A percentile compares a stretch with the other conserved stretches of the same genome.
Conservation (phyloP, 2,329 filamentous ascomycete species). For the Trichoderma koningii region DNA sequence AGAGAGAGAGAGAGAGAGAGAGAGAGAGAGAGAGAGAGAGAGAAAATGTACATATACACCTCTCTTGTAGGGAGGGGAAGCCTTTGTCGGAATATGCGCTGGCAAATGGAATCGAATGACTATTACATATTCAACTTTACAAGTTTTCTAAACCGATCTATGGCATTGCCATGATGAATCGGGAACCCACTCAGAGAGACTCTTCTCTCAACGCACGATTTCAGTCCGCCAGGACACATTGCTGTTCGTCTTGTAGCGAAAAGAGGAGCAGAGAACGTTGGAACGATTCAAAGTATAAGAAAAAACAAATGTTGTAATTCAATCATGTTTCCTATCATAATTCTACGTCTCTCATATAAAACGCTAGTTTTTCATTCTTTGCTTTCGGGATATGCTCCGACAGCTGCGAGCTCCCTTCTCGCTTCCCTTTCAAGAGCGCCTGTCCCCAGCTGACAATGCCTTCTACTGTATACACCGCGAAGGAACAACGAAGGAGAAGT, state of each 20-base stretch:
- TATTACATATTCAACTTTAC: conserved; percentile 2
- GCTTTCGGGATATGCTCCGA: conserved; percentile 20
- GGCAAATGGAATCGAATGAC: conserved; percentile 17
- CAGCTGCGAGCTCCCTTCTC: conserved; percentile 8
- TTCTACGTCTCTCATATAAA: conserved; percentile 26
- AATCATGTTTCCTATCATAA: conserved; percentile 26
- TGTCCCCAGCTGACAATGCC: conserved; percentile 17
- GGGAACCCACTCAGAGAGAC: too few species aligned
- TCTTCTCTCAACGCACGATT: too few species aligned
- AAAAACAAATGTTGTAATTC: neutral
- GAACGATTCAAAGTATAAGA: neutral
- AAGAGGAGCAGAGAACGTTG: neutral
- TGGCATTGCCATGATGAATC: neutral
- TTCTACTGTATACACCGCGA: conserved; percentile 16
- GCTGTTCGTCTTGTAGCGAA: neutral
- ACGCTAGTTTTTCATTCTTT: conserved; percentile 24
- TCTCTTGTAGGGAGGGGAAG: neutral
- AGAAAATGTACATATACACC: conserved; percentile 26
- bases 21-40: neutral
- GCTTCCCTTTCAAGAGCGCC: conserved; percentile 3
- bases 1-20: neutral
- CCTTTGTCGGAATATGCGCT: neutral
- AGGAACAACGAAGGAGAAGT: conserved; percentile 16
- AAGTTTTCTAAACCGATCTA: neutral
- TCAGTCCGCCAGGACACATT: neutral